Evolutionary conservation across 345 rosid genomes (phyloP), one percentile per base, ranked within the genome.

Genomic region (Noccaea caerulescens): DNA sequence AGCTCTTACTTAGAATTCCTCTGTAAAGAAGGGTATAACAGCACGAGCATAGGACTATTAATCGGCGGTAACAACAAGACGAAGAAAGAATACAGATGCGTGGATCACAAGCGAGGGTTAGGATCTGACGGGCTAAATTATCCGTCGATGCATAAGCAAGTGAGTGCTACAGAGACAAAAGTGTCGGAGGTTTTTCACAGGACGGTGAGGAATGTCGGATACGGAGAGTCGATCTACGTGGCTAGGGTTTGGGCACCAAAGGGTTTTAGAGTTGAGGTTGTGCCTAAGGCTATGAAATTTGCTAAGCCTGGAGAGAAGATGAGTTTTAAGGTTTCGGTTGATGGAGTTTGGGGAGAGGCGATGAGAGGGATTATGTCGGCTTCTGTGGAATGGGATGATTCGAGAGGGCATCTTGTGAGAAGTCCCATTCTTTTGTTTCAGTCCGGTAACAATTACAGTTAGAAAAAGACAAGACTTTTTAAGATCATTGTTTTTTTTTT

Each of bases 121-220:
- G 97, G 98, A n/a, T 42, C 75, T 0, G 97, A 91, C 50, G 94
- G 93, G 38, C 79, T 93, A 30, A 93, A 93, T 73, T 91, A 91
- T 51, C 98, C 98, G 25, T 72, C 97, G 6, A 89, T 93, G 93
- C 94, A 89, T 37, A 58, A 58, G 32, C 89, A 84, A 39, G 67
- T 89, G 46, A 72, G 47, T 9, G n/a, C 41, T 0, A 14, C 47
- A 1, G 55, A 60, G 0, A 61, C 80, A 7, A 66, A 44, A 10
- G 80, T 89, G 23, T 71, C 80, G 0, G 96, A 85, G 0, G 55
- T 79, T 51, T 93, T 89, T 69, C 62, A 82, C 78, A 73, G 97
- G 50, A 86, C 79, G 1, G 91, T 86, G 54, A 93, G 86, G 25
- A 32, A 83, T 27, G 97, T 89, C 0, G 93, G 85, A 30, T 39